Base-by-base conservation (phyloP, 2,329 filamentous ascomycete genomes). In the Stachybotrys chartarum region DNA sequence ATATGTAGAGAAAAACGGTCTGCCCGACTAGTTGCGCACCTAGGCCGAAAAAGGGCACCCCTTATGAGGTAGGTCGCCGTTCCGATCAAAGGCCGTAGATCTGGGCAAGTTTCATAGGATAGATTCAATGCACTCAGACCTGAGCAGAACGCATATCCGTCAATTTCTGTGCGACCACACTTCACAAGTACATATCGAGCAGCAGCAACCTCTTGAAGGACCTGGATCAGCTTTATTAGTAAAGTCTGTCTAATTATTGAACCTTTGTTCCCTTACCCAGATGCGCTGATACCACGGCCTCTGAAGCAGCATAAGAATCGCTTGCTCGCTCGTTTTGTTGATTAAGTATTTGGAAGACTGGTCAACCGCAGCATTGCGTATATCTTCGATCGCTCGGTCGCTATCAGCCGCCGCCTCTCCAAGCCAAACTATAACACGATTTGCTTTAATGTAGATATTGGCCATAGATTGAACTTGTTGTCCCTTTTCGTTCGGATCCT, bases 1-100 rank as follows among this genome's bases (percentile, higher is more conserved):
- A 56, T 51, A 18, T 54, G 48, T 18, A 81, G 55, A 51, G 54
- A 51, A 45, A 52, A 51, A 32, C 30, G 47, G 16, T 14, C 54
- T 32, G 50, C 5, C 30, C 44, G 11, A 32, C 5, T 54, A 16
- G 39, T 30, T 32, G 11, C 30, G 8, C 31, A 44, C 16, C 45
- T 47, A 35, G 55, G 55, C 11, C 52, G 30, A 45, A 54, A 54
- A 24, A 56, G 50, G 24, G 52, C 54, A 7, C 55, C 55, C 24
- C 55, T 54, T 31, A 56, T 54, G 1, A 56, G 52, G 35, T 56
- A 56, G 1, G 47, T 51, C 12, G 47, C 39, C 46, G 54, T 5
- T 32, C 39, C 30, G 18, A 54, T 56, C 16, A 51, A 47, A 16
- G 14, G 35, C 14, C 39, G n/a, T n/a, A 54, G 24, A 18, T 48